Conservation (phyloP, 331 rosid species). For the Acacia pycnantha region DNA sequence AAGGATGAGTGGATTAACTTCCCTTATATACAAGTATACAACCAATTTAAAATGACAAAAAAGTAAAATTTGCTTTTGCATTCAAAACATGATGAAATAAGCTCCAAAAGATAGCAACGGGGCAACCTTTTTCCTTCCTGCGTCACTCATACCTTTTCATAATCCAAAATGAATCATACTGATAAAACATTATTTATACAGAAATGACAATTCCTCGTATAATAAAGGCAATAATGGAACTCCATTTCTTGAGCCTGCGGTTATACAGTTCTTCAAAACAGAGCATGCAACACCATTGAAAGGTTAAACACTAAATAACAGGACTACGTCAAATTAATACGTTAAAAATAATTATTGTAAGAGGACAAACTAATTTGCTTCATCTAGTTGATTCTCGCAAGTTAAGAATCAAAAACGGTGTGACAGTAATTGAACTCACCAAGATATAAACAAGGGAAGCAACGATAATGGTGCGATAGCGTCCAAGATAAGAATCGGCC, state of each 20-base stretch:
- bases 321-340: neutral
- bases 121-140: neutral
- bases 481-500: conserved; percentile 14
- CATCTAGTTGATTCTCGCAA: neutral
- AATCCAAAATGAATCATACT: neutral
- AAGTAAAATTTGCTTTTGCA: neutral
- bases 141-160: neutral
- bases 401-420: neutral
- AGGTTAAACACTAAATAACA: neutral
- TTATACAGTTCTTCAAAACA: neutral
- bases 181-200: neutral
- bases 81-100: neutral
- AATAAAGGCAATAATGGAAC: neutral
- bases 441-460: neutral
- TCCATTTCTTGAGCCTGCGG: neutral
- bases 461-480: neutral
- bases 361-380: neutral
- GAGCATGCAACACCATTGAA: neutral
- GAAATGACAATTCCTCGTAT: neutral
- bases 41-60: neutral
- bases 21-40: neutral
- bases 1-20: neutral
- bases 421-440: neutral
- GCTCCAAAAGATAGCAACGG: neutral
- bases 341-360: neutral